A percentile compares a stretch with the other conserved stretches of the same genome.
These are phyloP conservation scores for Myxozyma neotropica DNA, from an alignment of 805 yeast genomes.

Conservation along the genomic window DNA sequence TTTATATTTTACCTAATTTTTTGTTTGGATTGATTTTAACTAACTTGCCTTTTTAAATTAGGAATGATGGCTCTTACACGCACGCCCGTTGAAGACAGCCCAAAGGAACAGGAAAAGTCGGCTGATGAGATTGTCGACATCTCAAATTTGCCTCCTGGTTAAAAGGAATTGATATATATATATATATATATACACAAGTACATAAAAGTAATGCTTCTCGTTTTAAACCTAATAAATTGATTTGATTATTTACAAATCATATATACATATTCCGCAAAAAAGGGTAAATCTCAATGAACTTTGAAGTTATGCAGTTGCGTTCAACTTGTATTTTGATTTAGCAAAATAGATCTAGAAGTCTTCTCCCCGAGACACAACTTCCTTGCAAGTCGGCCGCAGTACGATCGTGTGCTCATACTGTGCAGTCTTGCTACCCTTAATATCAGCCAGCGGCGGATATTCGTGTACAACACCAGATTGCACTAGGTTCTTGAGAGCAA, in stretches of 20 bases:
- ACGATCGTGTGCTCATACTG: constrained; percentile 90
- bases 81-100: constrained; percentile 70
- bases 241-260: constrained; percentile 1
- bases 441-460: constrained; percentile 89
- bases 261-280: background rate
- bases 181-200: no score
- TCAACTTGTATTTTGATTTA: no score
- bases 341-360: constrained; percentile 59
- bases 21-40: background rate
- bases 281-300: no score
- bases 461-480: constrained; percentile 87
- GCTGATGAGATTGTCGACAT: constrained; percentile 77
- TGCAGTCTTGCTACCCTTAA: constrained; percentile 86
- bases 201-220: background rate
- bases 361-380: constrained; percentile 92
- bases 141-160: constrained; percentile 94
- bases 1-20: background rate
- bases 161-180: constrained; percentile 30
- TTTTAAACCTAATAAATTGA: background rate
- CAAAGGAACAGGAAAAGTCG: constrained; percentile 53
- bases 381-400: constrained; percentile 88
- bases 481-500: constrained; percentile 82
- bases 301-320: no score
- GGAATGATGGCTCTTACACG: constrained; percentile 95
- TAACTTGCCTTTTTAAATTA: background rate